Conservation (phyloP, 257 asterid genomes). For the Solanum chilense region DNA sequence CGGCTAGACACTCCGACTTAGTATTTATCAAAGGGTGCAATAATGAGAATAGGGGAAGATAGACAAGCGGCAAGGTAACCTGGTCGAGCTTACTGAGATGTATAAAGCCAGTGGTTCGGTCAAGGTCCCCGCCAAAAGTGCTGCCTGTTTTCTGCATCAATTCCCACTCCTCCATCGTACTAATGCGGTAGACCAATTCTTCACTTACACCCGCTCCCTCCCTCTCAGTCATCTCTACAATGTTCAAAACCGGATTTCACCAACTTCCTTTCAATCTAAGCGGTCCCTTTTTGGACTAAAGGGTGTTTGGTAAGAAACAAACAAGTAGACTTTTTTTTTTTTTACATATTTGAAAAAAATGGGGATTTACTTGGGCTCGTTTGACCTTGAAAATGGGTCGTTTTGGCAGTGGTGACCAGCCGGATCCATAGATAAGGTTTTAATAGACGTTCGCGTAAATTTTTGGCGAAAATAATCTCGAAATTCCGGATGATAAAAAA, state of each 20-base stretch:
- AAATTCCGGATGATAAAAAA: too few relatives aligned
- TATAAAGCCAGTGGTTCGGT: conserved; percentile 53
- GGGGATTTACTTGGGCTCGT: too few relatives aligned
- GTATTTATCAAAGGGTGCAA: not conserved
- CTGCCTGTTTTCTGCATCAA: conserved; percentile 40
- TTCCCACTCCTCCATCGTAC: conserved; percentile 75
- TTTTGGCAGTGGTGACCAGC: too few relatives aligned
- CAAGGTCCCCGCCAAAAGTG: conserved; percentile 52
- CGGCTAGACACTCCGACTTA: not conserved
- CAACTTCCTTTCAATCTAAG: not conserved
- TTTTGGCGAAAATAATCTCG: too few relatives aligned
- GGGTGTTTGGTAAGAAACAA: too few relatives aligned
- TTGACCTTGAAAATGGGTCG: too few relatives aligned
- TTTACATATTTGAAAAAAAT: too few relatives aligned
- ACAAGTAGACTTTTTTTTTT: too few relatives aligned
- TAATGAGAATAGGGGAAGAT: not conserved
- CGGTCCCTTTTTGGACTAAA: not conserved
- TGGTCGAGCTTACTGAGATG: conserved; percentile 80
- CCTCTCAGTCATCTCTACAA: not conserved
- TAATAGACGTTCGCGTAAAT: too few relatives aligned
- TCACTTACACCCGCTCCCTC: not conserved
- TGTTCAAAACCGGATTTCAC: not conserved
- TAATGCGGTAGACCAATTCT: conserved; percentile 55
- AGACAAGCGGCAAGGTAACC: conserved; percentile 16
- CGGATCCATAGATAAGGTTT: too few relatives aligned